Conservation (phyloP, 1,284 basidiomycete species). For the Coniferiporia sulphurascens region DNA sequence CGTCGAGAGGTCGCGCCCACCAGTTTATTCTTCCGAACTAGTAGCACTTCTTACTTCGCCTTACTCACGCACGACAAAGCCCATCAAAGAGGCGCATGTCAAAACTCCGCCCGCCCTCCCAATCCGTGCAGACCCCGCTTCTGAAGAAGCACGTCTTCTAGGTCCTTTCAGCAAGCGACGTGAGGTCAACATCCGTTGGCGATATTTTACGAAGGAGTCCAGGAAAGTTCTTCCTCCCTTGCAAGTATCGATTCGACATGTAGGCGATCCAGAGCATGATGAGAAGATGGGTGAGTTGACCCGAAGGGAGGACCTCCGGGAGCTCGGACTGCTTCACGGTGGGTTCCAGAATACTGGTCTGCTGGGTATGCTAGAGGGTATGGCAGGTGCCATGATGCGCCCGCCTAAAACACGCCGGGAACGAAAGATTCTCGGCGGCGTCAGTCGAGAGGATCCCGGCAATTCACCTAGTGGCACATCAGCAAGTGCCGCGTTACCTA, state of each 20-base stretch:
- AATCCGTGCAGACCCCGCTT: conserved; percentile 47
- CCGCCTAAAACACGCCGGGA: conserved; percentile 14
- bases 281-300: neutral
- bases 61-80: conserved; percentile 41
- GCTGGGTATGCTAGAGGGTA: conserved; percentile 42
- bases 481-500: conserved; percentile 30
- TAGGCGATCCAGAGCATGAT: conserved; percentile 16
- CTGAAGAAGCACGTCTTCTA: conserved; percentile 53
- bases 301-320: conserved; percentile 10
- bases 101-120: conserved; percentile 51
- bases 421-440: neutral
- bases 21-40: conserved; percentile 58
- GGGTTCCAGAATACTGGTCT: conserved; percentile 42
- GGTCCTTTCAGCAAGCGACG: conserved; percentile 68
- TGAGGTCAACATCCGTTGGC: conserved; percentile 67
- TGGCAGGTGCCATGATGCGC: conserved; percentile 35
- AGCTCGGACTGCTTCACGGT: conserved; percentile 30
- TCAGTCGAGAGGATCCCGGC: conserved; percentile 12
- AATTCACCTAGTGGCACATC: conserved; percentile 25
- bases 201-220: conserved; percentile 52
- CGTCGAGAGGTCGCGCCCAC: conserved; percentile 52
- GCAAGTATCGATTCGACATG: conserved; percentile 32
- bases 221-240: conserved; percentile 57
- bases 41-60: conserved; percentile 52
- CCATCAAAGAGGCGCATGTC: conserved; percentile 37